Percentiles rank a stretch among this genome's conserved stretches.
phyloP scores from a whole-genome alignment of 805 yeast species.

The Dipodascus albidus region DNA sequence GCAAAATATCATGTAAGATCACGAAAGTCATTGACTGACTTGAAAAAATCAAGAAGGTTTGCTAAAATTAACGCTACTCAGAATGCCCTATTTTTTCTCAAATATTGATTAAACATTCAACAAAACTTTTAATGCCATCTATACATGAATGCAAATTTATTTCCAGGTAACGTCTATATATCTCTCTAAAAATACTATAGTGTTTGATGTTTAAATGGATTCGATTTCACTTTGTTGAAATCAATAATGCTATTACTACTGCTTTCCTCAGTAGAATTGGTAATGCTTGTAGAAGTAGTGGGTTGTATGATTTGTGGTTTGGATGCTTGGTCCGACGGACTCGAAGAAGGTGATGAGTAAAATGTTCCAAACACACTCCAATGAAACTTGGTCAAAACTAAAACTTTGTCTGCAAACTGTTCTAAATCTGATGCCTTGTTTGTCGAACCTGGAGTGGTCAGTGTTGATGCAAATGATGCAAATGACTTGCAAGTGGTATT shows the following conservation, averaged over 20 bases:
- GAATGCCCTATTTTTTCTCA: no score
- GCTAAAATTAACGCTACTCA: no score
- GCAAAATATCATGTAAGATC: constrained; percentile 1
- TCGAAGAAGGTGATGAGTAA: constrained; percentile 26
- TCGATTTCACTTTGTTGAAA: not conserved
- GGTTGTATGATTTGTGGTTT: not conserved
- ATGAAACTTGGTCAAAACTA: constrained; percentile 63
- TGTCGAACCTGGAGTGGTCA: constrained; percentile 7
- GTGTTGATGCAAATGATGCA: constrained; percentile 9
- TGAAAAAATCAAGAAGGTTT: not conserved
- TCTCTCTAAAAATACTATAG: not conserved
- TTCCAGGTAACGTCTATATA: not conserved
- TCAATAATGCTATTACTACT: not conserved
- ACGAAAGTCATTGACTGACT: not conserved
- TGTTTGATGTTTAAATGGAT: not conserved
- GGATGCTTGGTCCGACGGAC: not conserved
- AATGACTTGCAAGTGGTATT: constrained; percentile 5
- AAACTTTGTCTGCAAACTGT: constrained; percentile 45
- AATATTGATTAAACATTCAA: no score
- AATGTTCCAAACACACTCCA: constrained; percentile 73
- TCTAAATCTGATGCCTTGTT: constrained; percentile 34
- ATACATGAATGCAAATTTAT: not conserved
- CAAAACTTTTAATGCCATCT: no score
- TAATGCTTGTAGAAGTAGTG: not conserved
- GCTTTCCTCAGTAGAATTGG: not conserved